Evolutionary conservation across 768 basidiomycete genomes (phyloP).

Genomic region (Filobasidium wieringae): DNA sequence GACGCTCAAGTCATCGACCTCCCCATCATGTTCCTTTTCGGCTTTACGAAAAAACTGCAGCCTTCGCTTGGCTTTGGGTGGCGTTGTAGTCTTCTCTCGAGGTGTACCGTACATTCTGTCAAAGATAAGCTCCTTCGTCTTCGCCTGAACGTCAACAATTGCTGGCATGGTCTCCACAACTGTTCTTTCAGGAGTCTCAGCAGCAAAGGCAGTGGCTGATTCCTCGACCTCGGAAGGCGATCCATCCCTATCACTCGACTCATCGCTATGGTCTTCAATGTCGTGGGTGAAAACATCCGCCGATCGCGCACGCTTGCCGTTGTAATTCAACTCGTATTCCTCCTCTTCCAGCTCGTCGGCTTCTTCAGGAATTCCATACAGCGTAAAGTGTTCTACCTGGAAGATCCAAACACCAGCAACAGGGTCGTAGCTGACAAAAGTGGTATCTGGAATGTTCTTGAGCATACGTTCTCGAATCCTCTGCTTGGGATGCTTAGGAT

Average conservation of each 20-base stretch:
- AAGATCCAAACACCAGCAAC: conserved; percentile 84
- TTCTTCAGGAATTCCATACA: conserved; percentile 30
- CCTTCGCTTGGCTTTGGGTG: neutral
- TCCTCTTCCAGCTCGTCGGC: conserved; percentile 30
- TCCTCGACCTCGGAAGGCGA: conserved; percentile 6
- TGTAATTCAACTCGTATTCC: conserved; percentile 7
- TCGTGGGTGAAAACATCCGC: neutral
- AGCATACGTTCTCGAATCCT: conserved; percentile 66
- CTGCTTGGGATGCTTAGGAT: conserved; percentile 58
- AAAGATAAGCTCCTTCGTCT: conserved; percentile 7
- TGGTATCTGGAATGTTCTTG: conserved; percentile 72
- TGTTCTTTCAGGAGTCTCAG: neutral
- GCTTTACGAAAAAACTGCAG: conserved; percentile 36
- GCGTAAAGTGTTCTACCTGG: conserved; percentile 74
- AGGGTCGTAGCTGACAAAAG: conserved; percentile 68
- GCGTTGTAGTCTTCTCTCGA: neutral
- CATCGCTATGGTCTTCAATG: neutral
- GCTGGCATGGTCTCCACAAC: no score
- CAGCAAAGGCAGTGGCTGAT: neutral
- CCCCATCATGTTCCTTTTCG: conserved; percentile 25
- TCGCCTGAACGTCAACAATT: conserved; percentile 4
- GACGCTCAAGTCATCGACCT: conserved; percentile 1
- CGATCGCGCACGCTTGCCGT: neutral
- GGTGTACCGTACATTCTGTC: neutral
- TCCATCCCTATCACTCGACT: neutral